phyloP scores from a whole-genome alignment of 345 rosid genomes.

The Corchorus olitorius region DNA sequence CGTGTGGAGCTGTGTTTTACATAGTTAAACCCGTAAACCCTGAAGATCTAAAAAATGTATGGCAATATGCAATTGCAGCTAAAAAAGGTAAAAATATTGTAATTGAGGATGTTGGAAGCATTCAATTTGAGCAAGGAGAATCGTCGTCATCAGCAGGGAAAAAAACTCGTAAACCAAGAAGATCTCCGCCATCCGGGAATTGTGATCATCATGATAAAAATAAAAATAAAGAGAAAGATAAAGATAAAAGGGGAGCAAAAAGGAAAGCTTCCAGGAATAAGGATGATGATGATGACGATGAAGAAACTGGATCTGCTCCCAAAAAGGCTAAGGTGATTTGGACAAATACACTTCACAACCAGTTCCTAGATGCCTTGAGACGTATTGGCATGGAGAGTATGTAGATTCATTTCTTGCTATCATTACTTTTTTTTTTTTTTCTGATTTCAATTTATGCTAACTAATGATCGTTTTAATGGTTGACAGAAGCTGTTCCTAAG shows the following conservation, averaged over 20 bases:
- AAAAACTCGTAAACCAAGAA: not conserved
- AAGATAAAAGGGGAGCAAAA: not conserved
- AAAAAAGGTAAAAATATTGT: constrained; percentile 39
- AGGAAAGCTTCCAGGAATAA: not conserved
- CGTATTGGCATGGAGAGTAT: constrained; percentile 19
- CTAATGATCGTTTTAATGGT: not conserved
- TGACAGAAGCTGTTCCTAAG: constrained; percentile 36
- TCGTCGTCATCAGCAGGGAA: constrained; percentile 2
- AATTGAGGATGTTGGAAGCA: constrained; percentile 23
- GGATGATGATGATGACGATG: not conserved
- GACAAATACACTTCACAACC: constrained; percentile 19
- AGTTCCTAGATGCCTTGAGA: constrained; percentile 17
- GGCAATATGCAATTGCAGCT: constrained; percentile 47
- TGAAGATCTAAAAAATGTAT: constrained; percentile 50
- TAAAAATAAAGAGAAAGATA: not conserved
- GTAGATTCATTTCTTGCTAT: not conserved
- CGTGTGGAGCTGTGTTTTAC: constrained; percentile 60
- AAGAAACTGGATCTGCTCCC: not conserved
- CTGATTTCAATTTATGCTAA: not conserved
- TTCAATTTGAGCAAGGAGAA: not conserved
- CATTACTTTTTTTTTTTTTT: not conserved
- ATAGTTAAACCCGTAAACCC: constrained; percentile 60
- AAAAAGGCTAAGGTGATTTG: constrained; percentile 21
- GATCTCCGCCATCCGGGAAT: not conserved
- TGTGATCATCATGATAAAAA: not conserved